Base-by-base conservation (phyloP, 208 protist genomes). In the Histomonas meleagridis region DNA sequence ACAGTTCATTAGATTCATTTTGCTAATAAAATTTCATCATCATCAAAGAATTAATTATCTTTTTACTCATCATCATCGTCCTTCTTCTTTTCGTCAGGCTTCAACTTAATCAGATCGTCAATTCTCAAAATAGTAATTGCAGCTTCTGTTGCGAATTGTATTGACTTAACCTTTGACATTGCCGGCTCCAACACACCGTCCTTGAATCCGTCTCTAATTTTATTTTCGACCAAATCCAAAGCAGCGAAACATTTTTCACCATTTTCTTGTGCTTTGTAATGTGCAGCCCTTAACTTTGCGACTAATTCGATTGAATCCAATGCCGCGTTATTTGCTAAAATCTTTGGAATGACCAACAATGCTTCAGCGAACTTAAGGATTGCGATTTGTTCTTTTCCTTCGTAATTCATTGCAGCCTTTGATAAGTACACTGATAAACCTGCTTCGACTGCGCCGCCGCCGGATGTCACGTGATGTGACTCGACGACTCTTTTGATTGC, bases 71-170 rank as follows among this genome's bases (percentile, higher is more conserved):
- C 76, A 38, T 86, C 46, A 18, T 86, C 46, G 0, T 53, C 21
- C 7, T 62, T 23, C n/a, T 90, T 90, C 55, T 92, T 91, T 70
- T 94, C 91, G 62, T 94, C 93, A 55, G 97, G 96, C 93, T 97
- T 96, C 28, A 99, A 95, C 91, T 97, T 97, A 92, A 99, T 98
- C 92, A 97, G 95, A 94, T 99, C 98, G 94, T 99, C 99, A 90
- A 99, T 99, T 92, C 98, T 96, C 28, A 99, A 95, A 92, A 99
- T 98, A 21, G 98, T 99, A 93, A 99, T 98, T 78, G 98, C 98
- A 1, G 98, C 98, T 96, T 99, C 98, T 16, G 98, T 99, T 76
- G 99, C 98, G 93, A 99, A 99, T 94, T 98, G 96, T 62, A 99
- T 95, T 70, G 96, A 97, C 95, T 99, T 99, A 46, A 99, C 94